Evolutionary conservation across 2,329 filamentous ascomycete species (phyloP).

Genomic region (Pseudocercospora crystallina): DNA sequence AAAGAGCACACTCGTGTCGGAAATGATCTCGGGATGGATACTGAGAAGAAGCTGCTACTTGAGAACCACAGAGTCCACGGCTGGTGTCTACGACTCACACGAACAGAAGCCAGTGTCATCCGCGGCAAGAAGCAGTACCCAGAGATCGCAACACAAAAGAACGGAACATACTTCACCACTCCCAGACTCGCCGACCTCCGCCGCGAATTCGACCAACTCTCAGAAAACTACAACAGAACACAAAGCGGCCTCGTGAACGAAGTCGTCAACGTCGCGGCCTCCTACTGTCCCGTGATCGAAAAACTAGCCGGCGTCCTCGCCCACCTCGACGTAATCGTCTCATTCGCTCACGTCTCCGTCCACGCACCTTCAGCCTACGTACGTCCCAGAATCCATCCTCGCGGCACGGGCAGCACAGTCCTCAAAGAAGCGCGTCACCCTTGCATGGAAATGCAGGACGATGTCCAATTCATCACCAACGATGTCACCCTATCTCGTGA

Average conservation of each 20-base stretch:
- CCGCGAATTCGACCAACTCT: conserved; percentile 89
- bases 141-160: conserved; percentile 97
- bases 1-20: conserved; percentile 75
- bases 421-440: conserved; percentile 94
- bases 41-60: conserved; percentile 97
- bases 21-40: conserved; percentile 81
- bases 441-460: conserved; percentile 98
- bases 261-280: conserved; percentile 88
- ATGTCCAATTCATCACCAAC: conserved; percentile 98
- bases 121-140: conserved; percentile 87
- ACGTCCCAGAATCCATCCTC: conserved; percentile 82
- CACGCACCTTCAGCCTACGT: conserved; percentile 92
- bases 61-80: conserved; percentile 96
- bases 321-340: conserved; percentile 92
- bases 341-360: conserved; percentile 87
- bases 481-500: conserved; percentile 80
- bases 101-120: conserved; percentile 87
- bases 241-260: conserved; percentile 88
- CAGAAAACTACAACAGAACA: conserved; percentile 90
- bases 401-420: conserved; percentile 82
- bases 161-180: conserved; percentile 97
- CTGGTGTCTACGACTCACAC: conserved; percentile 91
- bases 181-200: conserved; percentile 74
- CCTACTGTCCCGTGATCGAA: conserved; percentile 91
- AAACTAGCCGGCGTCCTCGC: conserved; percentile 83